Evolutionary conservation across 129 eudicot genomes (phyloP).

Genomic region (Pseudognaphalium luteoalbum): DNA sequence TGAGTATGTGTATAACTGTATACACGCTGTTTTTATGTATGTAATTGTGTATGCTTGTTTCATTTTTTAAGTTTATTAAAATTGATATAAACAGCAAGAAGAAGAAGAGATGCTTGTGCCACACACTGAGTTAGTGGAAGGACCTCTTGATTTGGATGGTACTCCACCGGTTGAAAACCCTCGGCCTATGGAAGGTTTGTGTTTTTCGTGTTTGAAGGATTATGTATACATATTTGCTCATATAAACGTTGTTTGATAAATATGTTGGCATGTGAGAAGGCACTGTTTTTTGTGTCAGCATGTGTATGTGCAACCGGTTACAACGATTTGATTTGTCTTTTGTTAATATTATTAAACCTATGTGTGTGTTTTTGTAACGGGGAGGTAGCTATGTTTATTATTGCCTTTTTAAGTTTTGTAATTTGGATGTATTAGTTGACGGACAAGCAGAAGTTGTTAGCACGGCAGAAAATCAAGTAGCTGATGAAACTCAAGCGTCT

Average conservation of each 20-base stretch:
- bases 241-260: not conserved
- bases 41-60: conserved; percentile 1
- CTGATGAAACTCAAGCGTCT: conserved; percentile 70
- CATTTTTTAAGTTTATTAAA: not conserved
- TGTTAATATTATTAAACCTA: not conserved
- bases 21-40: not conserved
- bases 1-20: conserved; percentile 5
- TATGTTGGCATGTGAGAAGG: not conserved
- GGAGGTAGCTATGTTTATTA: not conserved
- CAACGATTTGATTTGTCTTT: not conserved
- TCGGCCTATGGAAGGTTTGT: conserved; percentile 81
- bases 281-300: conserved; percentile 5
- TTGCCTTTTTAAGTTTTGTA: conserved; percentile 9
- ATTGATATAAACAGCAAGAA: conserved; percentile 50
- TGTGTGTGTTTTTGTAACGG: conserved; percentile 14
- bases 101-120: conserved; percentile 97
- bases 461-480: conserved; percentile 64
- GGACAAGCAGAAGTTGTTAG: conserved; percentile 62
- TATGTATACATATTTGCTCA: not conserved
- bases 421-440: conserved; percentile 31
- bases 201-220: conserved; percentile 14
- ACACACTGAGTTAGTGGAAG: conserved; percentile 49
- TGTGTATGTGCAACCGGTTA: conserved; percentile 4
- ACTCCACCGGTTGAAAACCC: conserved; percentile 50
- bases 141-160: conserved; percentile 45